These are phyloP conservation scores for Spathaspora girioi DNA, from an alignment of 805 yeast genomes.

Conservation along the genomic window DNA sequence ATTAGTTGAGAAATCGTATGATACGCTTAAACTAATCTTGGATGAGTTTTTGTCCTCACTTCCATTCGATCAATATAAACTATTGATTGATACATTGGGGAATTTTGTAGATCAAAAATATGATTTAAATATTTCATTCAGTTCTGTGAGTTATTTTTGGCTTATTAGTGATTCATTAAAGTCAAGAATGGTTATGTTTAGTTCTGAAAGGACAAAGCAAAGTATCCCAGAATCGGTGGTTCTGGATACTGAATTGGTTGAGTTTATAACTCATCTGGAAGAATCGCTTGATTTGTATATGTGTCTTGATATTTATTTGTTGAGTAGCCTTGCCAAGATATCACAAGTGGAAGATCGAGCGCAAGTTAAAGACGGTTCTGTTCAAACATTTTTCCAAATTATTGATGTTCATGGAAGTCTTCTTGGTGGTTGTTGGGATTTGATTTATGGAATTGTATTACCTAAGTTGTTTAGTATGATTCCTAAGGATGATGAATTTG, in stretches of 20 bases:
- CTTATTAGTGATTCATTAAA: constrained; percentile 70
- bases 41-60: constrained; percentile 78
- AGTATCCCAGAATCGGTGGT: background rate
- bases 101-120: constrained; percentile 66
- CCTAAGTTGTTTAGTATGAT: constrained; percentile 41
- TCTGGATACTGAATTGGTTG: constrained; percentile 7
- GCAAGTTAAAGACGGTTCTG: constrained; percentile 86
- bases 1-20: constrained; percentile 68
- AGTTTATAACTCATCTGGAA: constrained; percentile 2
- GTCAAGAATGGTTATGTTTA: constrained; percentile 12
- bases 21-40: constrained; percentile 74
- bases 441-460: constrained; percentile 63
- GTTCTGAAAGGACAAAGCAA: background rate
- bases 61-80: constrained; percentile 61
- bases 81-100: constrained; percentile 67
- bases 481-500: constrained; percentile 15
- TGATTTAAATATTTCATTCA: constrained; percentile 85
- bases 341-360: constrained; percentile 57
- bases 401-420: constrained; percentile 65
- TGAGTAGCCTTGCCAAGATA: constrained; percentile 58
- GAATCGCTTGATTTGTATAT: constrained; percentile 4
- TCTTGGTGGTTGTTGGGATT: constrained; percentile 57
- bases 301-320: constrained; percentile 37
- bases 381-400: constrained; percentile 83
- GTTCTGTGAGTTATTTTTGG: constrained; percentile 92